Conservation (phyloP, 2,329 filamentous ascomycete species). For the Cladosporium sp. region DNA sequence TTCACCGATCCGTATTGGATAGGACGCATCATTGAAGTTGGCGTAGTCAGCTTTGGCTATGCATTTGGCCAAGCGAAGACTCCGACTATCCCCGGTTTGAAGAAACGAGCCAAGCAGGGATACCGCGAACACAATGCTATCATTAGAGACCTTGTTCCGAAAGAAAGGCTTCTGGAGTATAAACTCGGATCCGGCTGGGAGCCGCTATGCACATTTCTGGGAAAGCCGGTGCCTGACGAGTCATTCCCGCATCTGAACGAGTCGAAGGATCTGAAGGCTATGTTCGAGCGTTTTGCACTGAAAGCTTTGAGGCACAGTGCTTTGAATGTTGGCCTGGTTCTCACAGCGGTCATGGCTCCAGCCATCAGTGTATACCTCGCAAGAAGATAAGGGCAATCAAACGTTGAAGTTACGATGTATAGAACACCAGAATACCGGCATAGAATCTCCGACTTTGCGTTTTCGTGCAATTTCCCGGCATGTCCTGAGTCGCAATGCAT, state of each 20-base stretch:
- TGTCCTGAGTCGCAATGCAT: background rate
- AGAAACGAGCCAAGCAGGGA: slow-evolving; percentile 11
- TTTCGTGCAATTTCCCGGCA: background rate
- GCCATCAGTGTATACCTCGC: background rate
- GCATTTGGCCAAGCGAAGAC: slow-evolving; percentile 4
- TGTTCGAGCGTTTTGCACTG: background rate
- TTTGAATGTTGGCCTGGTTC: background rate
- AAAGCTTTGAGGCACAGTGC: slow-evolving; percentile 3
- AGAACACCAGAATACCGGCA: background rate
- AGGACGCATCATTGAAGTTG: slow-evolving; percentile 3
- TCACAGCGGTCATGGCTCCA: background rate
- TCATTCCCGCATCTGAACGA: slow-evolving; percentile 40
- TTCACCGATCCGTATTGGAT: slow-evolving; percentile 11
- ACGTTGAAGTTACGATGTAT: background rate
- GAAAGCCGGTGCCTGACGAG: slow-evolving; percentile 10
- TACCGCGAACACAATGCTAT: slow-evolving; percentile 25
- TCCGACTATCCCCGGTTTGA: slow-evolving; percentile 13
- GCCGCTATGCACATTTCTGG: slow-evolving; percentile 23
- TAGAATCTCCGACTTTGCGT: background rate
- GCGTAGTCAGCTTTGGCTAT: slow-evolving; percentile 8
- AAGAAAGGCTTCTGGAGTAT: slow-evolving; percentile 25
- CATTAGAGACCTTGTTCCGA: slow-evolving; percentile 21
- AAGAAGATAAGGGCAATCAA: background rate
- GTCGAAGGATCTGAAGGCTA: slow-evolving; percentile 44
- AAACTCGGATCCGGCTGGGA: slow-evolving; percentile 19